Percentiles rank a stretch among this genome's conserved stretches.
These are phyloP conservation scores for Lactarius hengduanensis DNA, from an alignment of 768 basidiomycete genomes.

Conservation along the genomic window DNA sequence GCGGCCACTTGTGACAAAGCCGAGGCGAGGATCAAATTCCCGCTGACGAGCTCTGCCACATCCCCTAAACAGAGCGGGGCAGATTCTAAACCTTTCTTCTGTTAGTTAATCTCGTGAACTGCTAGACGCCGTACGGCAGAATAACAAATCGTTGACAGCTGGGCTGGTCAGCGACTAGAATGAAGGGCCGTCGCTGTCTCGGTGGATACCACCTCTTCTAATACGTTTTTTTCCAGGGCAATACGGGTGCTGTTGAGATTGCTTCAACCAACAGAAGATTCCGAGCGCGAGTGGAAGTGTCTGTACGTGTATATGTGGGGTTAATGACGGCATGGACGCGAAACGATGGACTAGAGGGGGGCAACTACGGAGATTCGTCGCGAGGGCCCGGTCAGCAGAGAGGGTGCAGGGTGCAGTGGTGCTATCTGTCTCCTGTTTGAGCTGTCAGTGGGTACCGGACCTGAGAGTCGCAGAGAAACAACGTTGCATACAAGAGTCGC, in stretches of 20 bases:
- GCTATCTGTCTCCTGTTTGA: not conserved
- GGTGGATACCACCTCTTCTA: conserved; percentile 1
- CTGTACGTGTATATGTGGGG: not conserved
- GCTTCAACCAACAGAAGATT: not conserved
- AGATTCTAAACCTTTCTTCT: not conserved
- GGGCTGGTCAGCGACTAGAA: not conserved
- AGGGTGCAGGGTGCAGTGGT: not conserved
- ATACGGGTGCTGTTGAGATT: not conserved
- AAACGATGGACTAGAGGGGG: conserved; percentile 6
- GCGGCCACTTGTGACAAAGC: not conserved
- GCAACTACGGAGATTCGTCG: conserved; percentile 9
- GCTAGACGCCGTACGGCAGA: conserved; percentile 6
- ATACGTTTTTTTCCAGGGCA: conserved; percentile 1
- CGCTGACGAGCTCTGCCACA: not conserved
- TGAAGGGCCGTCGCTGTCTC: not conserved
- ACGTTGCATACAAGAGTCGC: not conserved
- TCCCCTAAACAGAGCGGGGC: not conserved
- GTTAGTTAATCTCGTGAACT: not conserved
- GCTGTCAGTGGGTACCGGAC: not conserved
- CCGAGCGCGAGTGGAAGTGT: not conserved
- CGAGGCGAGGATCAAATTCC: conserved; percentile 5
- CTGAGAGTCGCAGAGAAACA: not conserved
- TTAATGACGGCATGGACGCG: conserved; percentile 5
- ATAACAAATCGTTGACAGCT: conserved; percentile 13
- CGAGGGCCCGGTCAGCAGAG: not conserved